phyloP scores from a whole-genome alignment of 2,329 filamentous ascomycete genomes.

The Pestalotiopsis sp. region DNA sequence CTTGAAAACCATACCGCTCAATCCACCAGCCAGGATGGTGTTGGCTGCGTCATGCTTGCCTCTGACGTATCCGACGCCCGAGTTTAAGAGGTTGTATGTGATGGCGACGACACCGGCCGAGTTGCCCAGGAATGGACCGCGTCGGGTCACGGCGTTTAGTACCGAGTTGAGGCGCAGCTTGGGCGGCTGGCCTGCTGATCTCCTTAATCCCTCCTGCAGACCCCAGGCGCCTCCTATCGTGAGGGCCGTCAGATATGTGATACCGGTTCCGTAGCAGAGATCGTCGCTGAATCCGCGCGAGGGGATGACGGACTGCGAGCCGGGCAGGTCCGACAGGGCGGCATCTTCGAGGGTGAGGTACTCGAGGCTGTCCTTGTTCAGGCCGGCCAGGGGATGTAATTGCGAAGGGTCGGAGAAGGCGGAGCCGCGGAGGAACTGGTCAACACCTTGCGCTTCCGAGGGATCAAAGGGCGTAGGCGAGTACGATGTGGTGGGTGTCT shows the following conservation, averaged over 20 bases:
- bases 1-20: constrained; percentile 96
- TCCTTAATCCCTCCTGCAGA: constrained; percentile 82
- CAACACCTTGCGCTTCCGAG: constrained; percentile 75
- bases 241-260: constrained; percentile 89
- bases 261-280: constrained; percentile 94
- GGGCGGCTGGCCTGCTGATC: constrained; percentile 76
- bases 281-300: constrained; percentile 98
- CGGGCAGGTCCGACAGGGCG: constrained; percentile 81
- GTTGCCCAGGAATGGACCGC: constrained; percentile 95
- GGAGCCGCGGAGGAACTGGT: constrained; percentile 79
- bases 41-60: constrained; percentile 91
- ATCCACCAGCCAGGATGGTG: constrained; percentile 79
- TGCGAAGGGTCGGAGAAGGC: constrained; percentile 82
- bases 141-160: constrained; percentile 88
- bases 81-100: constrained; percentile 93
- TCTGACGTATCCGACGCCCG: constrained; percentile 74
- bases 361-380: constrained; percentile 91
- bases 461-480: constrained; percentile 68
- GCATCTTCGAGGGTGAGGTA: constrained; percentile 95
- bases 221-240: constrained; percentile 90
- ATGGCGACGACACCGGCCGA: constrained; percentile 94
- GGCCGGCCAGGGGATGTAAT: constrained; percentile 89
- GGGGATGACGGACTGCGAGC: constrained; percentile 83
- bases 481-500: constrained; percentile 54
- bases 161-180: constrained; percentile 93